Conservation (phyloP, 1,284 basidiomycete genomes). For the Rhodotorula sp. region DNA sequence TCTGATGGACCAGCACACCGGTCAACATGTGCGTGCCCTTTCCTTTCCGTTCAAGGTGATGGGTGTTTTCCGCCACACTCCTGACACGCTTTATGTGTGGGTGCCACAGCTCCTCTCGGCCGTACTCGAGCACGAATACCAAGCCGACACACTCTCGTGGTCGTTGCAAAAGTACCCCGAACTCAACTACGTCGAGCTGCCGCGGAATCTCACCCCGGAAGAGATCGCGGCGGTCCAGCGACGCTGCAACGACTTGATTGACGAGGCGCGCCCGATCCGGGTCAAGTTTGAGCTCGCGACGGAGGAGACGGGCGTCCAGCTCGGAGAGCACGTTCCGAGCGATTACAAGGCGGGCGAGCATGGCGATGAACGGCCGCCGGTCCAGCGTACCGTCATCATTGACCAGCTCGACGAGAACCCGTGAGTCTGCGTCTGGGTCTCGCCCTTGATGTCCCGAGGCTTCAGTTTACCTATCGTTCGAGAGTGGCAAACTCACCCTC, state of each 20-base stretch:
- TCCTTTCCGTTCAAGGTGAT: neutral
- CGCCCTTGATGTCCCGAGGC: neutral
- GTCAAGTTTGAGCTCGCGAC: conserved; percentile 66
- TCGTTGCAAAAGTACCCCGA: conserved; percentile 55
- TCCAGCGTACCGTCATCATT: conserved; percentile 75
- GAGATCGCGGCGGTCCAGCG: conserved; percentile 66
- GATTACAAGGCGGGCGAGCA: conserved; percentile 61
- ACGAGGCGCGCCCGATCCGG: conserved; percentile 51
- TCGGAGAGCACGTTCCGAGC: conserved; percentile 58
- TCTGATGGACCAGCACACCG: conserved; percentile 43
- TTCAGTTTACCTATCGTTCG: neutral
- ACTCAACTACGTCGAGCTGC: conserved; percentile 75
- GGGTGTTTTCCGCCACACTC: conserved; percentile 68
- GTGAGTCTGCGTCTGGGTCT: conserved; percentile 52
- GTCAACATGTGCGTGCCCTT: conserved; percentile 34
- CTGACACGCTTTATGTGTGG: too few species aligned
- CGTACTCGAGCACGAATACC: conserved; percentile 64
- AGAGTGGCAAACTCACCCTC: neutral
- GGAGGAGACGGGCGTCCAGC: conserved; percentile 50
- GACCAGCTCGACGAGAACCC: conserved; percentile 75
- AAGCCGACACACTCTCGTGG: conserved; percentile 80
- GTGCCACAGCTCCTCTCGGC: conserved; percentile 66
- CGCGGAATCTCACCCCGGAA: conserved; percentile 62
- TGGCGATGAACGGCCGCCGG: conserved; percentile 50
- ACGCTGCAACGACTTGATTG: conserved; percentile 63